Evolutionary conservation across 2,329 filamentous ascomycete genomes (phyloP), one percentile per base, ranked within the genome.

Genomic region (Fonsecaea nubica): DNA sequence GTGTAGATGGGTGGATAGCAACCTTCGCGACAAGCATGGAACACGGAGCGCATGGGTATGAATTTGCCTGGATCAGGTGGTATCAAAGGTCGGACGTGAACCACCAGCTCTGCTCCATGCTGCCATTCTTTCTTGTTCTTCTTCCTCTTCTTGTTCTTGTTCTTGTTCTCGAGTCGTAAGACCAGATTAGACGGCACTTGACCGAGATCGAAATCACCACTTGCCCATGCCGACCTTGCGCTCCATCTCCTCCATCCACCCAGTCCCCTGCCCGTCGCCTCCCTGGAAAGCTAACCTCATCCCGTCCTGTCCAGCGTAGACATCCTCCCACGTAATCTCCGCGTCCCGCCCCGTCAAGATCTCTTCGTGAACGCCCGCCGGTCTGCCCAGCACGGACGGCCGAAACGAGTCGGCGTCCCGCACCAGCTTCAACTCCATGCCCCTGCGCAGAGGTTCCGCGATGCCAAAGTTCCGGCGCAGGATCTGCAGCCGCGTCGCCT

Each of bases 401-500:
- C 88, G 86, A 90, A 93, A 96, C 79, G 76, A 78, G 18, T 92
- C 89, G 71, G 92, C 90, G 67, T 90, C 88, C 69, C 87, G 83
- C 18, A 92, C 89, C 77, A 96, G 94, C 86, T 92, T 92, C 78
- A 97, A 85, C 84, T 99, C 95, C 95, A 99, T 97, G 68, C 90
- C 92, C 62, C 94, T 88, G 64, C 93, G 89, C 74, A 98, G 89
- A 2, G 95, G 95, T 86, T 98, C 95, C 32, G 91, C 92, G 75
- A 97, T 90, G 71, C 95, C 95, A 79, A 93, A 98, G 55, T 92
- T 89, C 72, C 92, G 91, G 71, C 92, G 89, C 74, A 98, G 87
- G 60, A 89, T 86, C 81, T 93, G 89, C 91, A 97, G 95, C 81
- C 96, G 95, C 77, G 97, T 81, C 38, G 83, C 79, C 74, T 97